Evolutionary conservation across 2,329 filamentous ascomycete species (phyloP), one percentile per base, ranked within the genome.

Genomic region (Fusarium euwallaceae): DNA sequence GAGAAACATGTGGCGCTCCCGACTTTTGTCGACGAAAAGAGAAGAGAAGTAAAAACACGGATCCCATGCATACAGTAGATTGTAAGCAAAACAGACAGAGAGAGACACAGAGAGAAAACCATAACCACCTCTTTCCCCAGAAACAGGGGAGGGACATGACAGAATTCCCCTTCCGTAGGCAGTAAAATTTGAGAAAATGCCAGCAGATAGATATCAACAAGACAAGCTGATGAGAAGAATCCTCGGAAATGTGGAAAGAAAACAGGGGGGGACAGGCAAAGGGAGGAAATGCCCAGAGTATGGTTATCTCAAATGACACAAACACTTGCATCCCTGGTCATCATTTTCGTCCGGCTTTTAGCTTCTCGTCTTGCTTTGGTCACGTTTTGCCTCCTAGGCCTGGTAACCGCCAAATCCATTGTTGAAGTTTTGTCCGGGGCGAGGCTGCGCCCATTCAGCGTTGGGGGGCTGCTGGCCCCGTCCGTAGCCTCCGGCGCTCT

Each of bases 401-500:
- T 92, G 90, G 82, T 92, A 92, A 72, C 89, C 87, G 74, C 88
- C 87, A 81, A 91, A 92, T 69, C 89, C 90, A 77, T 90, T 91
- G 78, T 82, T 84, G 82, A 89, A 91, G 81, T 88, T 89, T 81
- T 91, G 89, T 65, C 86, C 86, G 29, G 85, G 85, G 61, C 84
- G 84, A 61, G 86, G 83, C 80, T 89, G 87, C 65, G 84, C 82
- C 89, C 89, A 90, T 79, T 89, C 88, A 72, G 86, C 80, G 74
- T 88, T 89, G 45, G 89, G 87, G 43, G 87, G 86, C 79, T 89
- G 87, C 78, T 91, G 89, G 75, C 94, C 94, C 81, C 95, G 94
- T 73, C 94, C 94, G 81, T 95, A 98, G 71, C 94, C 94, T 78
- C 94, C 94, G 78, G 94, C 93, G 81, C 93, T 97, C 76, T 92